phyloP scores from a whole-genome alignment of 2,329 filamentous ascomycete species.

The Trichocomaceae sp. region DNA sequence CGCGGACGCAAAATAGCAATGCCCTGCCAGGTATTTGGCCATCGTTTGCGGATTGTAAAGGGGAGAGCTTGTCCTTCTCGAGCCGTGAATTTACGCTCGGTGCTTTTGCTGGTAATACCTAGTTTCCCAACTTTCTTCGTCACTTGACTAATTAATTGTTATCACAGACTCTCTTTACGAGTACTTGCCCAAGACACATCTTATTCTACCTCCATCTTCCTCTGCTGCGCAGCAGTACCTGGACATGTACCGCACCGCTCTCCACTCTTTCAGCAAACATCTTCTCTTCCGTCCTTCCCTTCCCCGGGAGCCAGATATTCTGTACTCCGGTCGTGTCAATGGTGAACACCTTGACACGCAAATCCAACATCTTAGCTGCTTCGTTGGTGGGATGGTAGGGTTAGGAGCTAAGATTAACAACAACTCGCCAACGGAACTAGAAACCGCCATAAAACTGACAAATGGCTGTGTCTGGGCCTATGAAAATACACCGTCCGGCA shows the following conservation, averaged over 20 bases:
- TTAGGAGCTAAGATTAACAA: conserved; percentile 50
- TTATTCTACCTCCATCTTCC: conserved; percentile 14
- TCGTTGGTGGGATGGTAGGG: conserved; percentile 52
- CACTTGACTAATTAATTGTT: background rate
- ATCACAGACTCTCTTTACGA: conserved; percentile 48
- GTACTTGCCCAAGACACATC: conserved; percentile 53
- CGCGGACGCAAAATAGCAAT: conserved; percentile 28
- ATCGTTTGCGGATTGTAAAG: conserved; percentile 4
- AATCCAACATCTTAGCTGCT: conserved; percentile 49
- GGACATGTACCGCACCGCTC: conserved; percentile 49
- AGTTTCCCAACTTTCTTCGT: background rate
- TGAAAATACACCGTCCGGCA: conserved; percentile 42
- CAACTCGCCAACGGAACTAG: conserved; percentile 43
- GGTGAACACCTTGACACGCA: conserved; percentile 22
- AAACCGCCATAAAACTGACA: conserved; percentile 45
- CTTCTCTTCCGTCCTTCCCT: conserved; percentile 19
- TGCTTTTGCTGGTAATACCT: conserved; percentile 7
- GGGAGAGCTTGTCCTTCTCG: conserved; percentile 5
- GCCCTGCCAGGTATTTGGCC: conserved; percentile 35
- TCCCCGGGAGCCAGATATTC: conserved; percentile 40
- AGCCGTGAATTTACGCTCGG: conserved; percentile 6
- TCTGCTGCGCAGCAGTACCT: conserved; percentile 4
- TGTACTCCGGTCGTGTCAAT: conserved; percentile 34
- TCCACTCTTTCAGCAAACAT: conserved; percentile 4
- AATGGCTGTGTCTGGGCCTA: conserved; percentile 54